Percentiles rank a stretch among this genome's conserved stretches.
Evolutionary conservation across 768 basidiomycete genomes (phyloP).

Genomic region (Amanita polypyramis): DNA sequence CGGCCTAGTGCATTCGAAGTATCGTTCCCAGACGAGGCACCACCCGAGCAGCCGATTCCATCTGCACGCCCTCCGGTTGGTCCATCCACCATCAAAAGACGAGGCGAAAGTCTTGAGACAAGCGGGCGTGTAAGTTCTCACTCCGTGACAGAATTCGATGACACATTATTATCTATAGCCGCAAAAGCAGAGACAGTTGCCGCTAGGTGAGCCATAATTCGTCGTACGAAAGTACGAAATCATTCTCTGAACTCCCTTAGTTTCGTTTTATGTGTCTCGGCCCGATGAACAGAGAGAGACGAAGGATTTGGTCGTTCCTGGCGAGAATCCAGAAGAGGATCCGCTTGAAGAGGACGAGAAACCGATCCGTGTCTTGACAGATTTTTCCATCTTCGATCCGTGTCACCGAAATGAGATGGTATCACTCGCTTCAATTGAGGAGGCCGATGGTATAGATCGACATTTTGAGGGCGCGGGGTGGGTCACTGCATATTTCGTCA

Average conservation of each 20-base stretch:
- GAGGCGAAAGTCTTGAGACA: neutral
- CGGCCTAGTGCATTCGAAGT: slow-evolving; percentile 48
- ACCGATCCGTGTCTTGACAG: slow-evolving; percentile 45
- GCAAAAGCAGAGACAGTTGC: slow-evolving; percentile 17
- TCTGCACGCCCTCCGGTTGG: neutral
- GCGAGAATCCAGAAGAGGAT: slow-evolving; percentile 28
- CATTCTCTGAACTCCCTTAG: slow-evolving; percentile 16
- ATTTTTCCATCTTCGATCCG: slow-evolving; percentile 55
- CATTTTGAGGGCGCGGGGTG: slow-evolving; percentile 46
- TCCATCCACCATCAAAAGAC: slow-evolving; percentile 1
- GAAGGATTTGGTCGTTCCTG: slow-evolving; percentile 23
- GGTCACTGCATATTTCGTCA: slow-evolving; percentile 36
- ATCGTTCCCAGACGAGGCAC: slow-evolving; percentile 34
- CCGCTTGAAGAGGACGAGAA: slow-evolving; percentile 26
- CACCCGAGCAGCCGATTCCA: neutral
- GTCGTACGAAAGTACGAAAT: slow-evolving; percentile 10
- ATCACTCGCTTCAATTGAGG: slow-evolving; percentile 35
- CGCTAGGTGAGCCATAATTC: slow-evolving; percentile 9
- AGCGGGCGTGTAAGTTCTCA: neutral
- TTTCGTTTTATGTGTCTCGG: slow-evolving; percentile 25
- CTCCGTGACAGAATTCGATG: too few species aligned
- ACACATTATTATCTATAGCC: slow-evolving; percentile 11
- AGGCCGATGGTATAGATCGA: slow-evolving; percentile 27
- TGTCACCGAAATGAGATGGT: slow-evolving; percentile 33
- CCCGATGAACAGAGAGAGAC: slow-evolving; percentile 25